Conservation (phyloP, 2,329 filamentous ascomycete genomes). For the Zymoseptoria pseudotritici region DNA sequence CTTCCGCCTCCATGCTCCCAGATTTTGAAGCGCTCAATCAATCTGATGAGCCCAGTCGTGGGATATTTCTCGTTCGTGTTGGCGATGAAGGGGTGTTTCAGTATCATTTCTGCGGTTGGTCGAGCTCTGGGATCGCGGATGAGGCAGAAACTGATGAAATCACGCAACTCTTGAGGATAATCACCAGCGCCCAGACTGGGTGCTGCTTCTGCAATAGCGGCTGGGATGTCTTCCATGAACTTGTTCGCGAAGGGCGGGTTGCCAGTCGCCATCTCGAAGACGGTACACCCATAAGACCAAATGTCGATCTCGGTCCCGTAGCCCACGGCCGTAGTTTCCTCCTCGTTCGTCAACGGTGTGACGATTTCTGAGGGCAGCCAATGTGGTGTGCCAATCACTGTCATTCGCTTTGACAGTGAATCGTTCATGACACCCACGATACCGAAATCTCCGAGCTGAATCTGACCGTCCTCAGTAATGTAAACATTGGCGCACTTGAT, state of each 20-base stretch:
- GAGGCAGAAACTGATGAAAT: constrained; percentile 66
- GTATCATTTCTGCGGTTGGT: constrained; percentile 61
- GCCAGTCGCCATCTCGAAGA: constrained; percentile 74
- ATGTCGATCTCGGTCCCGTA: constrained; percentile 57
- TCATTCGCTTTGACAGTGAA: constrained; percentile 63
- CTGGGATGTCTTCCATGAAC: constrained; percentile 21
- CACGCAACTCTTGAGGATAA: constrained; percentile 61
- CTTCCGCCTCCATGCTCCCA: constrained; percentile 71
- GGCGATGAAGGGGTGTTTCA: constrained; percentile 61
- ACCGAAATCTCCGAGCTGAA: constrained; percentile 80
- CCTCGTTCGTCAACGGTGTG: constrained; percentile 33
- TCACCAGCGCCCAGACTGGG: constrained; percentile 64
- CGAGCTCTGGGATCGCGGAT: constrained; percentile 60
- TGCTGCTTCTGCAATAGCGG: constrained; percentile 42
- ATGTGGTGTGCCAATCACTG: constrained; percentile 73
- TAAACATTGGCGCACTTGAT: constrained; percentile 70
- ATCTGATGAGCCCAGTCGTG: constrained; percentile 52
- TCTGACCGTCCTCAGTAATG: constrained; percentile 65
- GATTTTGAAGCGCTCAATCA: constrained; percentile 64
- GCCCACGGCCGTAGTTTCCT: constrained; percentile 41
- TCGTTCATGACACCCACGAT: constrained; percentile 73
- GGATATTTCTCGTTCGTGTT: constrained; percentile 58
- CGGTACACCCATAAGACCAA: constrained; percentile 76
- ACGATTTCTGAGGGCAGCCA: constrained; percentile 77
- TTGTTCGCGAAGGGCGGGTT: constrained; percentile 53